Base-by-base conservation (phyloP, 352 stramenopile species). In the Thalassiosira ordinaria region DNA sequence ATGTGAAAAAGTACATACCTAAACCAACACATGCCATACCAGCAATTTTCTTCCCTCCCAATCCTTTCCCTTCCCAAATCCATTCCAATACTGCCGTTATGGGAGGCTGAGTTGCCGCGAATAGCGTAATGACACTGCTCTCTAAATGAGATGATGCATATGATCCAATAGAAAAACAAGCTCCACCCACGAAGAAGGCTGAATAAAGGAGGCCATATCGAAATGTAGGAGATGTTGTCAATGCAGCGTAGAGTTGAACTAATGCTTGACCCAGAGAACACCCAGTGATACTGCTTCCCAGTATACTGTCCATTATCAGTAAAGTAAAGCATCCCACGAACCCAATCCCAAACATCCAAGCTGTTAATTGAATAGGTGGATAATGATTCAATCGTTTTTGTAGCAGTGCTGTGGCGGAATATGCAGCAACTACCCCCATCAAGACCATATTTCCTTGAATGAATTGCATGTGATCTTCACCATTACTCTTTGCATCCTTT, bases 41-140 rank as follows among this genome's bases (percentile, higher is more conserved):
- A 63, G 37, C n/a, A 18, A 78, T 60, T 62, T 83, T 83, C 37
- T 74, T 74, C 35, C 27, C 46, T 16, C 75, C 66, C 24, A 83
- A 67, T 26, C 37, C 67, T 33, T 74, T 78, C 14, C 75, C 67
- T 44, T 66, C 66, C 67, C 66, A 83, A 18, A 79, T 71, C 67
- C 51, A 83, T 67, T 83, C 75, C 29, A 83, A 62, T 11, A 79
- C 67, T 24, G 68, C 75, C 11, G 75, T 83, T 20, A 83, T 74
- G 0, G 75, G 75, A 41, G 75, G 75, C 53, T 83, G 75, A 27
- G n/a, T 64, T 20, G 75, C 75, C 24, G 75, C 75, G 51, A 83
- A 83, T 52, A 83, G 53, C 35, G 75, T 83, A 59, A 83, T 79
- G 5, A 79, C 65, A 53, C 64, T 78, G 33, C 64, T 77, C 13